Base-by-base conservation (phyloP, 2,329 filamentous ascomycete genomes). In the Pezicula carpinea region DNA sequence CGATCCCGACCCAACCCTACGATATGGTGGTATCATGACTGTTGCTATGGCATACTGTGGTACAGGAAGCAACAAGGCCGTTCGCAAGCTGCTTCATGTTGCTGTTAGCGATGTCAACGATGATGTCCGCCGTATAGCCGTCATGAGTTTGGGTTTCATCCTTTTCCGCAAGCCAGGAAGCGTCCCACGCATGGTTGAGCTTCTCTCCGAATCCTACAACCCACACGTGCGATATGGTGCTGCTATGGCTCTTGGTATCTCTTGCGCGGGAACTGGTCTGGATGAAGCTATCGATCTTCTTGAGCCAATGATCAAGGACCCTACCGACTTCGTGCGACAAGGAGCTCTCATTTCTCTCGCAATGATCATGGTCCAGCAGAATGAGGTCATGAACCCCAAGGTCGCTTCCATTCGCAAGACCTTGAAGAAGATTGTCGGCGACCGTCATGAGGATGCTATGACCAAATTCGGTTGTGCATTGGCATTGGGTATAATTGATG, bases 331-430 rank as follows among this genome's bases (percentile, higher is more conserved):
- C 65, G 93, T 99, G 44, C 85, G 95, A 58, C 93, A 99, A 69
- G 93, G 95, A 64, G 92, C 93, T 34, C 75, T 97, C 53, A 97
- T 99, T 59, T 82, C 93, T 3, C 77, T 97, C 48, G 82, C 93
- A 50, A 99, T 99, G 93, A 96, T 99, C 60, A 85, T 99, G 78
- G 88, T 96, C n/a, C 93, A 99, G 71, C 93, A 97, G 67, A 99
- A 97, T 61, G 93, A 99, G 69, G 85, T 86, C 22, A 95, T 96
- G 89, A 99, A 97, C 70, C 91, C 93, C 59, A 96, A 97, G 75
- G 92, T 96, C 40, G 82, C 83, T 18, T 80, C 84, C 1, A 91
- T 97, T 56, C 85, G 93, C 59, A 96, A 96, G 74, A 91, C 88
- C 3, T 80, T 99, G 52, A 86, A 89, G 72, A 97, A 96, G 76